Base-by-base conservation (phyloP, 768 basidiomycete species). In the Lyophyllum decastes region DNA sequence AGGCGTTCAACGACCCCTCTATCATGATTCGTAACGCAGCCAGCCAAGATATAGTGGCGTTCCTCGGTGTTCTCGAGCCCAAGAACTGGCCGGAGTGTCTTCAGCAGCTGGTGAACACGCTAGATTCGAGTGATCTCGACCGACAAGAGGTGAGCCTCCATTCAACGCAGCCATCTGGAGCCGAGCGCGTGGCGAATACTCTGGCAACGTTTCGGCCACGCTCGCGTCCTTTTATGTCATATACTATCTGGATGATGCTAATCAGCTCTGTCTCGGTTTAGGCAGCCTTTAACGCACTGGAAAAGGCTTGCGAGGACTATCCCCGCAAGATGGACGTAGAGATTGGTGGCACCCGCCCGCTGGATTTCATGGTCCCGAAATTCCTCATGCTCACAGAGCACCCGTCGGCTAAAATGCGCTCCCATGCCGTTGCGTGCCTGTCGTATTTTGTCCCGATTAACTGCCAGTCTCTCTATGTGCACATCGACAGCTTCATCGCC, bases 231-330 rank as follows among this genome's bases (percentile, higher is more conserved):
- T 12, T 12, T 49, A 25, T 60, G 54, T 56, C n/a, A 34, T 53
- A 53, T 48, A 54, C 53, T 47, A 27, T 35, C 59, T 19, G 27
- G 26, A 25, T 8, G 24, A 43, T 51, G 45, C 60, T 58, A 17
- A 61, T 57, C 60, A 47, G 59, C 66, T 49, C 59, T 38, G 16
- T 61, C 30, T 52, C 60, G 19, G 35, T 52, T 8, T 58, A 84
- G 96, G 92, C 92, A 47, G 92, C 94, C 12, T 98, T 98, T 76
- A 91, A 93, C 69, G 89, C 94, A 2, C 82, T 98, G 34, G 90
- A 93, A 73, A 97, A 97, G 72, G 90, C 96, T 52, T 96, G 94
- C 73, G 94, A 98, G 72, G 97, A 99, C 70, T 95, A 93, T 62
- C 95, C 97, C 17, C 85, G 92, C 62, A 95, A 96, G 78, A 83